Evolutionary conservation across 306 rosid genomes (phyloP), one percentile per base, ranked within the genome.

Genomic region (Quercus agrifolia): DNA sequence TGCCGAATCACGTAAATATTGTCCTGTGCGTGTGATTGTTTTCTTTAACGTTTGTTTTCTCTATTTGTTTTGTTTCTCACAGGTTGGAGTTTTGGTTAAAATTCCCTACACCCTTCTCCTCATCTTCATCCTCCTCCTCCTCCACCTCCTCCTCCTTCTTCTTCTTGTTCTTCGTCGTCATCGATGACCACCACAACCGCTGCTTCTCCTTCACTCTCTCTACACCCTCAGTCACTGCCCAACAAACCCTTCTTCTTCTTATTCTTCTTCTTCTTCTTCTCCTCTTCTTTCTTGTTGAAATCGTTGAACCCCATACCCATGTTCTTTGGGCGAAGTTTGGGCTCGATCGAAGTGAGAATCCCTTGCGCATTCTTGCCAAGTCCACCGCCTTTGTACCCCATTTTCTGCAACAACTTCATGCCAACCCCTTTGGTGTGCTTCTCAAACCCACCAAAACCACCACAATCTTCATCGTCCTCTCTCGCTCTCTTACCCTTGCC

Each of bases 341-440:
- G 93, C 83, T 91, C 96, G 51, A 93, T 84, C 0, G 96, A 98
- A 21, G 90, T 81, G 31, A 90, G 62, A 80, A 95, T 95, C 55
- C 99, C 99, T 64, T 95, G 98, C 84, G 85, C 80, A 69, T 93
- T 91, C 88, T 83, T 91, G 33, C 99, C 99, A 74, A 95, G 98
- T 44, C 98, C 99, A 10, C 97, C 99, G 66, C 98, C 98, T 86
- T 81, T 89, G 82, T 95, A 95, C 12, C 99, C 99, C 99, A 95
- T 95, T 67, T 88, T 93, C 88, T 85, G 89, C 79, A 93, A 84
- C 78, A 95, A 78, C 89, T 87, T 91, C 92, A 89, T 52, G 28
- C 98, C 98, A 56, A 95, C 89, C 3, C 97, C 97, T 82, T 92
- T 92, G 0, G 97, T 92, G 77, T 94, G 89, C 78, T 87, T 87